Conservation (phyloP, 202 grass and related monocot genomes). For the Setaria italica region DNA sequence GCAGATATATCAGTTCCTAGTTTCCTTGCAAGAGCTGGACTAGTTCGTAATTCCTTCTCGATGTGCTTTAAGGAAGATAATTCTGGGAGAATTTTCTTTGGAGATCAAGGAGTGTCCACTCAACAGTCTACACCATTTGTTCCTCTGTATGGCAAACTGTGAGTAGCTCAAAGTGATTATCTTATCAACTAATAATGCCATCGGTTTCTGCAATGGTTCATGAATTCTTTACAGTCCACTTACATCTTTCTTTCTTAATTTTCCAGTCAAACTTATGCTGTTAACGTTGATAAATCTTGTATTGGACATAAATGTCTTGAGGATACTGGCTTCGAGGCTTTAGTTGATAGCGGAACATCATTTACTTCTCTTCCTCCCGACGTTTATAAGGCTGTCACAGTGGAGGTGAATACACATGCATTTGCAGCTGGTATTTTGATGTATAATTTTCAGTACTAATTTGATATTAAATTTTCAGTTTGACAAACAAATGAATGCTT, state of each 20-base stretch:
- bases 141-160: slow-evolving; percentile 85
- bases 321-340: slow-evolving; percentile 64
- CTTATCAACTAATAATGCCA: background rate
- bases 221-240: slow-evolving; percentile 25
- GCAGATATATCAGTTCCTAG: slow-evolving; percentile 93
- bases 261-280: slow-evolving; percentile 77
- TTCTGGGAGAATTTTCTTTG: slow-evolving; percentile 94
- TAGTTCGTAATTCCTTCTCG: slow-evolving; percentile 87
- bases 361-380: slow-evolving; percentile 80
- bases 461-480: slow-evolving; percentile 70
- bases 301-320: slow-evolving; percentile 78
- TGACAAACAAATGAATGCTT: slow-evolving; percentile 81
- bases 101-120: slow-evolving; percentile 73
- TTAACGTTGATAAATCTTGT: slow-evolving; percentile 80
- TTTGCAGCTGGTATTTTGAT: slow-evolving; percentile 1
- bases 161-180: slow-evolving; percentile 49
- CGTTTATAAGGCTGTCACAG: slow-evolving; percentile 71
- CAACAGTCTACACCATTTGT: slow-evolving; percentile 92
- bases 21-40: slow-evolving; percentile 87
- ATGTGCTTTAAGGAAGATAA: slow-evolving; percentile 90
- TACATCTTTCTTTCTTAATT: slow-evolving; percentile 36
- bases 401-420: slow-evolving; percentile 56
- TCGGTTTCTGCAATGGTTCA: slow-evolving; percentile 20
- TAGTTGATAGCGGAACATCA: slow-evolving; percentile 88
- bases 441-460: slow-evolving; percentile 32